Conservation (phyloP, 2,329 filamentous ascomycete genomes). For the Stachybotrys elegans region DNA sequence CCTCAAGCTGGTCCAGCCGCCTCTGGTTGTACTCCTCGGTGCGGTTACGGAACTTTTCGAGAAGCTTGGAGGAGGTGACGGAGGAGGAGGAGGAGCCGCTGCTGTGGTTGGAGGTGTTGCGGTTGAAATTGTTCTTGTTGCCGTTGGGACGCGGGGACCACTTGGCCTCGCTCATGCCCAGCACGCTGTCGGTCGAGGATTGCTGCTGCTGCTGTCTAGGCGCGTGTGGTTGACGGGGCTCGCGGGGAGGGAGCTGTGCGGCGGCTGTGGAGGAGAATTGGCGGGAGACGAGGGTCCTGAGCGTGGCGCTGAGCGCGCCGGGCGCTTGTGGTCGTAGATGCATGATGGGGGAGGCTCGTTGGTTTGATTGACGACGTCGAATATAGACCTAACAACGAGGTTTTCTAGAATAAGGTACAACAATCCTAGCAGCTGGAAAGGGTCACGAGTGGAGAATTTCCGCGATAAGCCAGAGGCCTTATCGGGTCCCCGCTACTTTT, state of each 20-base stretch:
- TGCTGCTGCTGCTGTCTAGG: too few relatives aligned
- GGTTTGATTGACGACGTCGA: too few relatives aligned
- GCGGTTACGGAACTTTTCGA: constrained; percentile 20
- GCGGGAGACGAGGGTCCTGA: constrained; percentile 13
- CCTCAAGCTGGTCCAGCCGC: constrained; percentile 30
- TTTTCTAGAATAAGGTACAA: too few relatives aligned
- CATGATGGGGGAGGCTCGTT: too few relatives aligned
- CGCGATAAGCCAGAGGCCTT: too few relatives aligned
- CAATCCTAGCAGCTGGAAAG: too few relatives aligned
- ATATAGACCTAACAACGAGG: too few relatives aligned
- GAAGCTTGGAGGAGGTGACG: constrained; percentile 21
- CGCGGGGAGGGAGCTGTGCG: constrained; percentile 10
- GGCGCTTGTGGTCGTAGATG: constrained; percentile 30
- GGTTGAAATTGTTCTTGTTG: constrained; percentile 15
- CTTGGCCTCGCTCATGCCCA: too few relatives aligned
- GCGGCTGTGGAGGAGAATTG: constrained; percentile 23
- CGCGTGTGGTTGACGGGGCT: too few relatives aligned
- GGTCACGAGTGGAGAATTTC: too few relatives aligned
- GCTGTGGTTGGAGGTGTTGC: constrained; percentile 14
- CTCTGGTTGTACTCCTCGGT: constrained; percentile 14
- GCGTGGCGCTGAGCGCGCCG: constrained; percentile 15
- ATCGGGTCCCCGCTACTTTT: too few relatives aligned
- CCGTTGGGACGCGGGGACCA: background rate
- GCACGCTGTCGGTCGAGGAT: too few relatives aligned
- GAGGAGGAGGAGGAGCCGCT: background rate